Evolutionary conservation across 1,284 basidiomycete genomes (phyloP).

Genomic region (Marasmius oreades): DNA sequence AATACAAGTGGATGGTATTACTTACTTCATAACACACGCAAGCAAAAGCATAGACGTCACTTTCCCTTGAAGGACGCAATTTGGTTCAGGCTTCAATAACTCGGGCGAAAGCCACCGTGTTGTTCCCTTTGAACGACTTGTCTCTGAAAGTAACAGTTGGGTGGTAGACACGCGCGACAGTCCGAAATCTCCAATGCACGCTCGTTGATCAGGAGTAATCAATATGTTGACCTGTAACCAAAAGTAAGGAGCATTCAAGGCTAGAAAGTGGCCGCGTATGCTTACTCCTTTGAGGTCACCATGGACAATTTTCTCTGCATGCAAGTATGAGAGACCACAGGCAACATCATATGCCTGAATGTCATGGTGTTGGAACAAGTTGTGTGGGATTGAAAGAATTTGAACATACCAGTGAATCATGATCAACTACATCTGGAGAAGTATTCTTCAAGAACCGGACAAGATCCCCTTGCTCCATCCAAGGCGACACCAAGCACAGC

Average conservation of each 20-base stretch:
- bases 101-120: neutral
- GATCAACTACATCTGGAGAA: neutral
- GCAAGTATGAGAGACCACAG: neutral
- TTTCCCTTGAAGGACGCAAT: neutral
- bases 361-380: neutral
- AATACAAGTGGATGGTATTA: neutral
- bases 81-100: neutral
- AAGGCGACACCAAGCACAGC: neutral
- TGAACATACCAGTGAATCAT: neutral
- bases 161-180: neutral
- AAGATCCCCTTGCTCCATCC: conserved; percentile 1
- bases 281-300: neutral
- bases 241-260: neutral
- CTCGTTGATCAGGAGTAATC: conserved; percentile 4
- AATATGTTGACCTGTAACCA: conserved; percentile 7
- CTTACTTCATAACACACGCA: neutral
- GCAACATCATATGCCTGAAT: neutral
- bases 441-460: neutral
- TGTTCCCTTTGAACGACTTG: neutral
- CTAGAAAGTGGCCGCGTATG: neutral
- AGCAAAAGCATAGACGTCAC: neutral
- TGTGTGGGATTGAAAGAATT: neutral
- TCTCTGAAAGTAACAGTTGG: neutral
- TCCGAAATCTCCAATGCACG: conserved; percentile 12
- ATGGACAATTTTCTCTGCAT: neutral